Conservation (phyloP, 345 rosid genomes). For the Murraya paniculata region DNA sequence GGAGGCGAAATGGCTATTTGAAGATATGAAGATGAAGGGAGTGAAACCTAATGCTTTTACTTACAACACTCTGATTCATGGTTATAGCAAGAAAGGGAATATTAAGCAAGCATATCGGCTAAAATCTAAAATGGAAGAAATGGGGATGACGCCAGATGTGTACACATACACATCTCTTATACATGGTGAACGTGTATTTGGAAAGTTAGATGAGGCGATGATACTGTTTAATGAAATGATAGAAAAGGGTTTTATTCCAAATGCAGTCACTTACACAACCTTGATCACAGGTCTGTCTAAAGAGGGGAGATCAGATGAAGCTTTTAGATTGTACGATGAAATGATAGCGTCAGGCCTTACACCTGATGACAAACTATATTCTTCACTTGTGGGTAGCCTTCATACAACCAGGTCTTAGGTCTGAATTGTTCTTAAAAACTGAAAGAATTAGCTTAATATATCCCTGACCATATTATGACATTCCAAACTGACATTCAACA, state of each 20-base stretch:
- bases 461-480: background rate
- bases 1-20: slow-evolving; percentile 66
- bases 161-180: slow-evolving; percentile 77
- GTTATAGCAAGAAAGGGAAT: slow-evolving; percentile 62
- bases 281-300: slow-evolving; percentile 69
- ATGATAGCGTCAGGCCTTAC: slow-evolving; percentile 53
- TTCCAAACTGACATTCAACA: background rate
- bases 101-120: slow-evolving; percentile 61
- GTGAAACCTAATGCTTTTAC: slow-evolving; percentile 49
- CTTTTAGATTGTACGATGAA: slow-evolving; percentile 68
- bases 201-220: slow-evolving; percentile 62
- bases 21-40: slow-evolving; percentile 58
- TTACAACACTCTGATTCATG: slow-evolving; percentile 68
- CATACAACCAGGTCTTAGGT: slow-evolving; percentile 28
- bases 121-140: slow-evolving; percentile 51
- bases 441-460: background rate
- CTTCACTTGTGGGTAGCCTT: slow-evolving; percentile 71
- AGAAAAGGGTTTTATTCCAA: slow-evolving; percentile 43
- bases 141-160: slow-evolving; percentile 46
- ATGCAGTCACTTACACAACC: slow-evolving; percentile 54
- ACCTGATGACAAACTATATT: slow-evolving; percentile 68
- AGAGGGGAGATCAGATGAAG: slow-evolving; percentile 78
- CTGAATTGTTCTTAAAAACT: background rate
- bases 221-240: slow-evolving; percentile 57
- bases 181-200: slow-evolving; percentile 70